Evolutionary conservation across 768 basidiomycete species (phyloP), one percentile per base, ranked within the genome.

Genomic region (Suillus plorans): DNA sequence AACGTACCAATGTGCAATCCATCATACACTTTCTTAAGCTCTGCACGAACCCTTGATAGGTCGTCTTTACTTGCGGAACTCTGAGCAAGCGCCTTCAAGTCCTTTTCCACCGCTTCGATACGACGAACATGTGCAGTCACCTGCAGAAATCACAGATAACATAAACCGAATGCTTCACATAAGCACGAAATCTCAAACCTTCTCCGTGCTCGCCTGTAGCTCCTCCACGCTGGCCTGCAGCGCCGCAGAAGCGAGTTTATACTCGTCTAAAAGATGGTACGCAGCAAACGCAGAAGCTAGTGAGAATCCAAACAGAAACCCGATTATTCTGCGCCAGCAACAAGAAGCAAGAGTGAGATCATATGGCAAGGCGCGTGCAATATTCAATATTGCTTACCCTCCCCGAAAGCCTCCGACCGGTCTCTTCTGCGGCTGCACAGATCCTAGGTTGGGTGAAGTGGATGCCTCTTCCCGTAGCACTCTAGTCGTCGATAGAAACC

Each of bases 221-320:
- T 95, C 92, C 69, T 93, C 89, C 18, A 97, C 91, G 73, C 93
- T 95, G 25, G 89, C 86, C 76, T 95, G 91, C 59, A 97, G 78
- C 36, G 92, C 85, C n/a, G 90, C 89, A 4, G 94, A 94, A 37
- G 95, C 94, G 50, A 84, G 80, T 76, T 94, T 92, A 77, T 95
- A 95, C 79, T 97, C 95, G 67, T 97, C 94, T 56, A 96, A 78
- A 22, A 97, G 82, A 74, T 92, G 87, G 75, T 95, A 97, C 34
- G 94, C 89, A 49, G 94, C 92, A 70, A 89, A 86, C 0, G 91
- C 89, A 1, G 94, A 93, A 1, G 94, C 94, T 42, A 95, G 77
- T 6, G 95, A 95, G 80, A 97, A 96, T 2, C 94, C 95, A 69
- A 95, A 87, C 42, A 97, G 75, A 73, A 95, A 94, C 0, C 93